These are phyloP conservation scores for Solanum habrochaites DNA, from an alignment of 257 asterid genomes.

Conservation along the genomic window DNA sequence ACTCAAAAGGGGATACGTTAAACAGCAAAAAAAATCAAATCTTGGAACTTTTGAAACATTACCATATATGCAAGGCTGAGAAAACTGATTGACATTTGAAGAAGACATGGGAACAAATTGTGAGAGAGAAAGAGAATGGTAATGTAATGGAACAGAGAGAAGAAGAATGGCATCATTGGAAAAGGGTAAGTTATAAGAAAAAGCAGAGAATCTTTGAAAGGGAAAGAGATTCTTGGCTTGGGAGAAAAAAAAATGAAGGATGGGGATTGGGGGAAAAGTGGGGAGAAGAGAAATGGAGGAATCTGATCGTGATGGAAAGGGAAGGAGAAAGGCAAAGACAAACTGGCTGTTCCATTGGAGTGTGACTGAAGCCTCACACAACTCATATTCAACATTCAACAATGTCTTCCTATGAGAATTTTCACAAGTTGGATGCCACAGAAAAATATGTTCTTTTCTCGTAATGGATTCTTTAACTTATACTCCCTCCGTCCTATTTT, in stretches of 20 bases:
- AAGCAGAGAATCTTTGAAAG: not conserved
- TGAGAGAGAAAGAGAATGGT: slow-evolving; percentile 30
- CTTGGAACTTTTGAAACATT: not conserved
- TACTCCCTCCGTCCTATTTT: too few relatives aligned
- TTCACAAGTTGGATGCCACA: not conserved
- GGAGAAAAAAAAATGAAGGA: not conserved
- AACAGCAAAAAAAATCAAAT: not conserved
- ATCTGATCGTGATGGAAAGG: slow-evolving; percentile 4
- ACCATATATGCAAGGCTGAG: slow-evolving; percentile 87
- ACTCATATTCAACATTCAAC: not conserved
- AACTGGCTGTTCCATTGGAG: not conserved
- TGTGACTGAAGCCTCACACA: not conserved
- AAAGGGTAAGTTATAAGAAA: slow-evolving; percentile 45
- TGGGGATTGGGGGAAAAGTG: not conserved
- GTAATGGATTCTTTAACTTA: not conserved
- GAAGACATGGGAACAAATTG: slow-evolving; percentile 42
- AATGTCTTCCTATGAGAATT: not conserved
- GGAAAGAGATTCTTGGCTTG: slow-evolving; percentile 7
- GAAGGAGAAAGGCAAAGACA: not conserved
- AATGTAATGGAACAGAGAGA: slow-evolving; percentile 13
- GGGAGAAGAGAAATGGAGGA: not conserved
- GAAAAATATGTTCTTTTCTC: not conserved
- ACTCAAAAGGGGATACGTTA: slow-evolving; percentile 3
- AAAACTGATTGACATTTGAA: slow-evolving; percentile 52
- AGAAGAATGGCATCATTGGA: slow-evolving; percentile 73